These are phyloP conservation scores for Symbiodinium natans DNA, from an alignment of 73 alveolate genomes.

Conservation along the genomic window DNA sequence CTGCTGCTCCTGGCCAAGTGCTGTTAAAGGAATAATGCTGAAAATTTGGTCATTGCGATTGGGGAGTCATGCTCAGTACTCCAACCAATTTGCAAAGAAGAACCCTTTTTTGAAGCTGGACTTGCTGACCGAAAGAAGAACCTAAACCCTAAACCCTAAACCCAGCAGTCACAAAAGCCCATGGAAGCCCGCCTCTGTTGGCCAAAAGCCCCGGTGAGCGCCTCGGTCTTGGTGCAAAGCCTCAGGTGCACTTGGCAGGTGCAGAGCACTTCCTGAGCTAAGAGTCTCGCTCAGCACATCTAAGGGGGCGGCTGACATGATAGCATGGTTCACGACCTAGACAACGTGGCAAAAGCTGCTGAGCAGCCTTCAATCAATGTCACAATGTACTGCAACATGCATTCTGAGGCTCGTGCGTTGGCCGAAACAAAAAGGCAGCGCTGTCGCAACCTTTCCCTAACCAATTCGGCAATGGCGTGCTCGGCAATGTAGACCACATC, in stretches of 20 bases:
- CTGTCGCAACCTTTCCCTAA: slow-evolving; percentile 42
- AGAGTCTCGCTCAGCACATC: too few relatives aligned
- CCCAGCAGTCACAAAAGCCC: too few relatives aligned
- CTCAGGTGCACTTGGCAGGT: background rate
- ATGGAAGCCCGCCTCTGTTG: background rate
- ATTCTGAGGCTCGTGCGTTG: slow-evolving; percentile 8
- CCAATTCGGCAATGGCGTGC: slow-evolving; percentile 64
- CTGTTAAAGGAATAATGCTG: too few relatives aligned
- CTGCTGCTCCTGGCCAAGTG: slow-evolving; percentile 27
- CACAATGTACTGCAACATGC: background rate
- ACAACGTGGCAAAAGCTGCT: background rate
- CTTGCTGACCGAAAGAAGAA: too few relatives aligned
- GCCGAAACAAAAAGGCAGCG: slow-evolving; percentile 78
- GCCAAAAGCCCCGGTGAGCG: slow-evolving; percentile 67
- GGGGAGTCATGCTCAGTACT: too few relatives aligned
- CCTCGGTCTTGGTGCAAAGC: slow-evolving; percentile 81
- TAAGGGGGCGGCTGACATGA: slow-evolving; percentile 12
- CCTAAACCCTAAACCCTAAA: too few relatives aligned
- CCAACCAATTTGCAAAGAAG: too few relatives aligned
- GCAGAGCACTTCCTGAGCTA: too few relatives aligned
- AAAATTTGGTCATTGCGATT: too few relatives aligned
- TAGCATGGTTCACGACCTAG: slow-evolving; percentile 27
- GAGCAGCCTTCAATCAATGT: too few relatives aligned
- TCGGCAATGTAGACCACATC: slow-evolving; percentile 85
- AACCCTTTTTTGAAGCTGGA: too few relatives aligned